Evolutionary conservation across 2,329 filamentous ascomycete genomes (phyloP).

Genomic region (Xylariomycetidae sp.): DNA sequence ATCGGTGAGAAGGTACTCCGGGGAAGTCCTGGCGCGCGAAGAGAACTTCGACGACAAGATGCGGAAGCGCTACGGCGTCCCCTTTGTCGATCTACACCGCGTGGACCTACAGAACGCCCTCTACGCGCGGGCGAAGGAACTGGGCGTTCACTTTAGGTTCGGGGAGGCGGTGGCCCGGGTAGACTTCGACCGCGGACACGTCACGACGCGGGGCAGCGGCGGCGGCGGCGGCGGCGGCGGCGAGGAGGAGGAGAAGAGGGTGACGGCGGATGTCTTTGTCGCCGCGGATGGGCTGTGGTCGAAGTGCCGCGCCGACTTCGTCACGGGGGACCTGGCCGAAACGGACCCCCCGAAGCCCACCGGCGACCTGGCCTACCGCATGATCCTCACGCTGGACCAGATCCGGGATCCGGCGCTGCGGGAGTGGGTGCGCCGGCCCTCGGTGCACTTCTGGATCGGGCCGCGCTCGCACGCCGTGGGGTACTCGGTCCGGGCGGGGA

Average conservation of each 20-base stretch:
- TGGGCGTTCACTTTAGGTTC: conserved; percentile 48
- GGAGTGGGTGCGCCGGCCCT: conserved; percentile 47
- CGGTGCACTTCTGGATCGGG: conserved; percentile 60
- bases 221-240: too few species aligned
- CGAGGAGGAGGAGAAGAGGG: conserved; percentile 25
- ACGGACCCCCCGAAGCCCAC: conserved; percentile 49
- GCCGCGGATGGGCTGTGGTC: conserved; percentile 46
- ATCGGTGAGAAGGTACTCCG: conserved; percentile 49
- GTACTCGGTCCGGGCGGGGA: conserved; percentile 56
- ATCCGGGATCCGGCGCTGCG: conserved; percentile 47
- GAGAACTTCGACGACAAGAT: conserved; percentile 49
- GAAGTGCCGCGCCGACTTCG: conserved; percentile 38
- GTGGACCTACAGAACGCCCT: conserved; percentile 56
- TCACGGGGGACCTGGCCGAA: too few species aligned
- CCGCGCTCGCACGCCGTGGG: conserved; percentile 57
- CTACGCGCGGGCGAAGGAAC: conserved; percentile 42
- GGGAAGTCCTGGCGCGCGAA: conserved; percentile 44
- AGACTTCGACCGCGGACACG: conserved; percentile 40
- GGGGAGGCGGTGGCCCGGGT: conserved; percentile 42
- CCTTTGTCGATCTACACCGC: conserved; percentile 57
- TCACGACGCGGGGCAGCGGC: too few species aligned
- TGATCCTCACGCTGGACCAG: conserved; percentile 50
- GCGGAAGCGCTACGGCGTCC: conserved; percentile 48
- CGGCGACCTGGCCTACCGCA: conserved; percentile 61
- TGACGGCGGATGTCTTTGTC: conserved; percentile 39